Base-by-base conservation (phyloP, 768 basidiomycete genomes). In the Lentinula lateritia region DNA sequence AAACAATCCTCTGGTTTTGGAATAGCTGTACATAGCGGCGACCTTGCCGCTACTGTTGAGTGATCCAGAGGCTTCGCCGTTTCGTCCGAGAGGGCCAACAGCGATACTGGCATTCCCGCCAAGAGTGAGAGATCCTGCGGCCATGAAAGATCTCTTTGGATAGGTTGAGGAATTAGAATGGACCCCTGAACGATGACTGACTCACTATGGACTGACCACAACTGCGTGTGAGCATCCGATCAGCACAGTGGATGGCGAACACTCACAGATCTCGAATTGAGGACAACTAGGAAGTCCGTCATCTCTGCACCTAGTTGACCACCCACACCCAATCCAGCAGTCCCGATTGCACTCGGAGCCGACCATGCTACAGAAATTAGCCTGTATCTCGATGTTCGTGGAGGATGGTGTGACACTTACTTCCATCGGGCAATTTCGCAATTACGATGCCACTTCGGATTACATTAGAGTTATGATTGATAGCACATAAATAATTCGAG, bases 21-120 rank as follows among this genome's bases (percentile, higher is more conserved):
- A 90, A 69, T 94, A 94, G 69, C 88, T 91, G 72, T 93, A 94
- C 94, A 98, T 97, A 39, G 95, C 94, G 5, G 96, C 92, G 5
- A 97, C 76, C 69, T 88, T 92, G 50, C 95, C 95, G 54, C 85
- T 90, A 1, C 90, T 82, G 68, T 86, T 97, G 50, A 98, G 65
- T 0, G 92, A 79, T 16, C 93, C 95, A 62, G 76, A 42, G 2
- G 94, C 96, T 76, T 98, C 96, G n/a, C 91, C 92, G 69, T 94
- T 98, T 34, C 96, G 87, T 20, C 96, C 96, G 0, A 98, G 76
- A 9, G 96, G 96, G 2, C 96, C 96, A 0, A 97, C 80, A 8
- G 95, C 89, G 48, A 93, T 76, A 63, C 93, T 94, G 73, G 95
- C 76, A 69, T 95, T 96, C 13, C 95, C 95, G 18, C 95, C 95